Evolutionary conservation across 768 basidiomycete genomes (phyloP), one percentile per base, ranked within the genome.

Genomic region (Peribolospora kevripleyi): DNA sequence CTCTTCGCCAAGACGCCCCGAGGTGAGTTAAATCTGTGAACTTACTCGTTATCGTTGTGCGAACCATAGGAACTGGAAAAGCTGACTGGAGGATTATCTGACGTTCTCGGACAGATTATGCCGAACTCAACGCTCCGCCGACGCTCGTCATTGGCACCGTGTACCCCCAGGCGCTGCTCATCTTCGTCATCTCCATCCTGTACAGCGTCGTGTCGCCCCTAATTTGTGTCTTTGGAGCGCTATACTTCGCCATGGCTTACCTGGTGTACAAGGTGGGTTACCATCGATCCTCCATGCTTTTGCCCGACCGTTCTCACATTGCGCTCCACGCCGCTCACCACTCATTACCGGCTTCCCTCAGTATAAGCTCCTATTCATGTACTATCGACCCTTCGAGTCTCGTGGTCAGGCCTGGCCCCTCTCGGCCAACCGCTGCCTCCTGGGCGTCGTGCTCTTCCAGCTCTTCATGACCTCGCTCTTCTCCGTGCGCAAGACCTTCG

Each of bases 141-240:
- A 85, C 90, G 82, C 82, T 97, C 68, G 97, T 95, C 68, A 91
- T 97, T 61, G 93, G 93, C 52, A 76, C 82, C 51, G 87, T 98
- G 8, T 98, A 95, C 66, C 93, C 93, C 0, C 91, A 95, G 65
- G 84, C 90, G 5, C 86, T 97, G 57, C 73, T 98, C 48, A 81
- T 97, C 66, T 97, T 95, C 68, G 83, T 87, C 59, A 82, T 98
- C 68, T 90, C 84, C 43, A 71, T 98, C 62, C 73, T 90, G 42
- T 97, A 97, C 72, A 90, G 87, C 66, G 82, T 98, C 60, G 82
- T 91, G 9, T 85, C 93, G 58, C 93, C 93, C 0, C 74, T 93
- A 59, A 93, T 97, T 65, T 74, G 97, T 54, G 75, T 93, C 39
- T 97, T 97, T 64, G 86, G 91, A 9, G 85, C 91, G 1, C 70